Percentiles rank a stretch among this genome's conserved stretches.
These are phyloP conservation scores for Hypoxylon sp. DNA, from an alignment of 2,329 filamentous ascomycete genomes.

Conservation along the genomic window DNA sequence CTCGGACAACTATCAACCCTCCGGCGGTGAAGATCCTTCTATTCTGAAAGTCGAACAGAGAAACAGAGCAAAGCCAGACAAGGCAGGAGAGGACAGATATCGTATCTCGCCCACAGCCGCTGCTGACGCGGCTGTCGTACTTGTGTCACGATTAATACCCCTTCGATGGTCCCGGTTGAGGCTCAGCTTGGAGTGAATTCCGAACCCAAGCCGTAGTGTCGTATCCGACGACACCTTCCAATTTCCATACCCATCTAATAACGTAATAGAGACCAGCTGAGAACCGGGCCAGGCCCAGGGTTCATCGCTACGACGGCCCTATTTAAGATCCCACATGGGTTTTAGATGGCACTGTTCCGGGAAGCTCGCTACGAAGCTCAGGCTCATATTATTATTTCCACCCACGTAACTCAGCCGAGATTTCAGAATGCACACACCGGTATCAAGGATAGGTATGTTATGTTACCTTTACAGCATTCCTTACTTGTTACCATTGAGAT, in stretches of 20 bases:
- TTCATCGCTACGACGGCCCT: constrained; percentile 3
- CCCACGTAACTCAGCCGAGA: constrained; percentile 21
- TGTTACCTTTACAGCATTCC: constrained; percentile 10
- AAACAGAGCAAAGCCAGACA: constrained; percentile 3
- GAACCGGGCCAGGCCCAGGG: constrained; percentile 15
- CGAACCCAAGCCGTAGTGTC: constrained; percentile 25
- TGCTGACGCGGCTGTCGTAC: constrained; percentile 36
- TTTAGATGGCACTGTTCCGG: constrained; percentile 11
- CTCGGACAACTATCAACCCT: constrained; percentile 12
- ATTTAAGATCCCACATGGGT: constrained; percentile 3
- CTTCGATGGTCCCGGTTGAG: constrained; percentile 24
- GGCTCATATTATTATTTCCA: constrained; percentile 11
- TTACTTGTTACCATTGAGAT: constrained; percentile 4
- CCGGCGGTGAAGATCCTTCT: constrained; percentile 30
- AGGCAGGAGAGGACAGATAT: constrained; percentile 6
- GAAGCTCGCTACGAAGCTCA: constrained; percentile 7
- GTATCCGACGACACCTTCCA: constrained; percentile 29
- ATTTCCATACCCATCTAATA: constrained; percentile 30
- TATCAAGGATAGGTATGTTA: constrained; percentile 3
- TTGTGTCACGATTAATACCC: constrained; percentile 19
- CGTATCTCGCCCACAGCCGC: constrained; percentile 15
- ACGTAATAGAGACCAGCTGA: constrained; percentile 24
- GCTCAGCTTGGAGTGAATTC: constrained; percentile 28
- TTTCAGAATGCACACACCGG: too few relatives aligned
- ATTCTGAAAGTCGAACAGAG: too few relatives aligned